Conservation (phyloP, 2,329 filamentous ascomycete species). For the Fusarium duplospermum region DNA sequence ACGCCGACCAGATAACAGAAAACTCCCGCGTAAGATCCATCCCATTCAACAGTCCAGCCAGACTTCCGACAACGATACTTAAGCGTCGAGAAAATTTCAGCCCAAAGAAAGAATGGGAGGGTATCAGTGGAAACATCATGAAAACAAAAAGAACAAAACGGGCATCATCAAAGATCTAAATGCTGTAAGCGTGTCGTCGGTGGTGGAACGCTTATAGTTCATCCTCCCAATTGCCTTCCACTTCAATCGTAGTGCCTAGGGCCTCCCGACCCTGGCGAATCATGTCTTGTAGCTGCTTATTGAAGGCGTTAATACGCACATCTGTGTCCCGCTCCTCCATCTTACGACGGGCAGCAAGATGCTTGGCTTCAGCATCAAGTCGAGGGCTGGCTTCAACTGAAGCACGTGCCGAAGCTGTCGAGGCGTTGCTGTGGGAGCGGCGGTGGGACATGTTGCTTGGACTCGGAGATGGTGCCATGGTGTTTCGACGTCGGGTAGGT, state of each 20-base stretch:
- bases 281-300: constrained; percentile 83
- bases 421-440: constrained; percentile 59
- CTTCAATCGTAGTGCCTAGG: constrained; percentile 78
- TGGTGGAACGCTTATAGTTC: constrained; percentile 45
- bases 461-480: constrained; percentile 34
- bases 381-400: constrained; percentile 57
- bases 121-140: constrained; percentile 31
- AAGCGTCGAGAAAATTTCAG: constrained; percentile 8
- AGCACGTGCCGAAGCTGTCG: constrained; percentile 52
- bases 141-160: constrained; percentile 4
- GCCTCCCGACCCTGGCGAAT: constrained; percentile 90
- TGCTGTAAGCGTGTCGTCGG: constrained; percentile 10
- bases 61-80: constrained; percentile 12
- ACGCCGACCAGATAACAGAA: constrained; percentile 20
- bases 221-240: constrained; percentile 60
- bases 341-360: constrained; percentile 76
- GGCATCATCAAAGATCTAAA: constrained; percentile 7
- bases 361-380: constrained; percentile 75
- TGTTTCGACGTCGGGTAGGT: constrained; percentile 28
- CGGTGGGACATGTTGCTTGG: constrained; percentile 46
- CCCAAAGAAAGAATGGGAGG: constrained; percentile 19
- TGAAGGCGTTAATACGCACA: constrained; percentile 81
- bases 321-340: constrained; percentile 84
- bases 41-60: not conserved
- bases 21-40: constrained; percentile 28